Base-by-base conservation (phyloP, 345 rosid genomes). In the Rhodamnia rubescens region DNA sequence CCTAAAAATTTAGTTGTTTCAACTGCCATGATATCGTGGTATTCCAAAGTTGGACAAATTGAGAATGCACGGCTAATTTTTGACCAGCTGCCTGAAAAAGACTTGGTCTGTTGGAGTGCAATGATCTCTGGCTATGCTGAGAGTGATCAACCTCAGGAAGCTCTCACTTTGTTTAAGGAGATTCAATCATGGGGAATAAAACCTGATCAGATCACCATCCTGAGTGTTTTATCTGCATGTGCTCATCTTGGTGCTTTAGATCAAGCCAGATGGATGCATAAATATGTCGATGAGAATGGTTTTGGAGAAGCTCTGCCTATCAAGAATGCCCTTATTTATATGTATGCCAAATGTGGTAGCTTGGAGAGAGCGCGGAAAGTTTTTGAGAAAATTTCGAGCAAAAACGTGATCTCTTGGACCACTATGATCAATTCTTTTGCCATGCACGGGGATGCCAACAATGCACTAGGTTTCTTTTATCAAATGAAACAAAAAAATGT, bases 71-170 rank as follows among this genome's bases (percentile, higher is more conserved):
- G 94, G 47, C 74, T 56, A 84, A 86, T 93, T 84, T 93, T 93
- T 85, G 88, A 93, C 86, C 90, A 88, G 53, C 87, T 88, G 84
- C 87, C 64, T 74, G 89, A 85, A 80, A 92, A 90, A 88, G 95
- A 92, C 85, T 89, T 94, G 88, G 91, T 93, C 50, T 91, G 91
- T 52, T 96, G 98, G 98, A 94, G 94, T 29, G 91, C 92, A 7
- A 94, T 94, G 96, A 93, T 96, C 50, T 91, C 93, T 74, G 94
- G 94, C 85, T 95, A 92, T 91, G 98, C 94, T 64, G 93, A 92
- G 83, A 92, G 91, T 82, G 93, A 93, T 89, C 88, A 86, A 21
- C 86, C 89, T 83, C 90, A 83, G 61, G 87, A 89, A 56, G 93
- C 95, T 36, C 86, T 91, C 54, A 88, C 87, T 83, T 88, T 92